phyloP scores from a whole-genome alignment of 768 basidiomycete genomes.

The Leccinum uliginosum region DNA sequence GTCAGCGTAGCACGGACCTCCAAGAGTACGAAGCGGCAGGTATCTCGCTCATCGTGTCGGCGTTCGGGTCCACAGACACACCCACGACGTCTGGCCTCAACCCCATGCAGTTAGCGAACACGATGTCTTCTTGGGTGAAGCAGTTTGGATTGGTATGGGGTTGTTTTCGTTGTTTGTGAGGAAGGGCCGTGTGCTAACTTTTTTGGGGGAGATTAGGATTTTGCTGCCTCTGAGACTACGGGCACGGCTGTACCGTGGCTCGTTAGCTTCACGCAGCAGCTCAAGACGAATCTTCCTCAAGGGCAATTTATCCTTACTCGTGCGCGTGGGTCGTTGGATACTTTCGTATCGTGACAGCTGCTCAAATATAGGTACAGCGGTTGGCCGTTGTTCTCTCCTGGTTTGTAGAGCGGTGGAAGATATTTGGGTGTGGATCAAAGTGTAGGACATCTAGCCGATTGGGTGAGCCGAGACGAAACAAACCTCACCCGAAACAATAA shows the following conservation, averaged over 20 bases:
- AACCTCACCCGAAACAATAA: background rate
- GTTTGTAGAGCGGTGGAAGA: slow-evolving; percentile 12
- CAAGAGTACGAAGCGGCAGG: slow-evolving; percentile 47
- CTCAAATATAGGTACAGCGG: background rate
- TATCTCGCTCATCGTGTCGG: slow-evolving; percentile 51
- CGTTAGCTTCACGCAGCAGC: slow-evolving; percentile 25
- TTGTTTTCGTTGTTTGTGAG: background rate
- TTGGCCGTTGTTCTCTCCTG: slow-evolving; percentile 4
- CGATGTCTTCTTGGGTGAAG: slow-evolving; percentile 41
- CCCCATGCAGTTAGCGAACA: slow-evolving; percentile 8
- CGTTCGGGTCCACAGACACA: slow-evolving; percentile 38
- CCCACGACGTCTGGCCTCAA: slow-evolving; percentile 35
- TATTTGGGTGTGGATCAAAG: slow-evolving; percentile 31
- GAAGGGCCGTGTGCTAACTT: background rate
- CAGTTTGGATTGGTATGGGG: slow-evolving; percentile 34
- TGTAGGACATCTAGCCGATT: slow-evolving; percentile 40
- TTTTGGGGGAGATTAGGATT: slow-evolving; percentile 16
- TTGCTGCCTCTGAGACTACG: slow-evolving; percentile 16
- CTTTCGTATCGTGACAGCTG: background rate
- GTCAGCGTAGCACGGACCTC: slow-evolving; percentile 38
- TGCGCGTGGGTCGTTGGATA: slow-evolving; percentile 24
- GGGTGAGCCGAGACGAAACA: slow-evolving; percentile 23
- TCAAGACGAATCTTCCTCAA: slow-evolving; percentile 14
- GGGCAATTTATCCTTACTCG: slow-evolving; percentile 30
- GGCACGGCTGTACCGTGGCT: slow-evolving; percentile 35